Percentiles rank a stretch among this genome's conserved stretches.
phyloP scores from a whole-genome alignment of 2,329 filamentous ascomycete species.

The Daldinia eschscholtzii region DNA sequence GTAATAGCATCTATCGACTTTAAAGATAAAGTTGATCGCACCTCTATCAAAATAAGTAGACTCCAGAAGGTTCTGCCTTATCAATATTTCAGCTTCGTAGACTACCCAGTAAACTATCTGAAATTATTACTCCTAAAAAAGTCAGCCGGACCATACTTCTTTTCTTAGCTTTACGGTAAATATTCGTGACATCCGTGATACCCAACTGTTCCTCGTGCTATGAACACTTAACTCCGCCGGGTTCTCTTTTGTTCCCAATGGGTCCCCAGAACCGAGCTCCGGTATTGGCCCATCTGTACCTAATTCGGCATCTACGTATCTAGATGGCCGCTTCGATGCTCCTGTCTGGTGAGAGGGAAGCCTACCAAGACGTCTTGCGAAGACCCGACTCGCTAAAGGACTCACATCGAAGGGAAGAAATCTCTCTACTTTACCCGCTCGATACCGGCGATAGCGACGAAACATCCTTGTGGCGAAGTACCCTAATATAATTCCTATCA shows the following conservation, averaged over 20 bases:
- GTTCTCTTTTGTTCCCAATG: conserved; percentile 46
- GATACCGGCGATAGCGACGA: conserved; percentile 44
- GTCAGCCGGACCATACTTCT: conserved; percentile 32
- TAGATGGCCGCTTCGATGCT: not conserved
- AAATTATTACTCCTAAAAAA: not conserved
- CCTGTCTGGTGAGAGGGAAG: not conserved
- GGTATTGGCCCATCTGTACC: conserved; percentile 46
- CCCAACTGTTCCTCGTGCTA: conserved; percentile 43
- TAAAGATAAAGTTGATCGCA: no score
- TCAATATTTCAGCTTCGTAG: no score
- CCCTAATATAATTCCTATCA: conserved; percentile 42
- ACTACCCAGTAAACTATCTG: not conserved
- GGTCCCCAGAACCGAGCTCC: conserved; percentile 40
- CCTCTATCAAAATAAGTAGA: no score
- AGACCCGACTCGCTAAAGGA: not conserved
- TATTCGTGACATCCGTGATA: conserved; percentile 44
- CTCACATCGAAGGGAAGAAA: conserved; percentile 27
- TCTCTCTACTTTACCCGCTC: conserved; percentile 27
- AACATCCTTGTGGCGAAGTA: conserved; percentile 31
- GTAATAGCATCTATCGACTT: no score
- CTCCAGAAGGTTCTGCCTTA: no score
- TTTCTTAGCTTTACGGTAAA: conserved; percentile 37
- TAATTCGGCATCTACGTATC: conserved; percentile 45
- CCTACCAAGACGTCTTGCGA: not conserved
- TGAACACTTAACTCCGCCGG: conserved; percentile 46